Percentiles rank a stretch among this genome's conserved stretches.
These are phyloP conservation scores for Sideroxylon spinosum DNA, from an alignment of 179 eudicot genomes.

Conservation along the genomic window DNA sequence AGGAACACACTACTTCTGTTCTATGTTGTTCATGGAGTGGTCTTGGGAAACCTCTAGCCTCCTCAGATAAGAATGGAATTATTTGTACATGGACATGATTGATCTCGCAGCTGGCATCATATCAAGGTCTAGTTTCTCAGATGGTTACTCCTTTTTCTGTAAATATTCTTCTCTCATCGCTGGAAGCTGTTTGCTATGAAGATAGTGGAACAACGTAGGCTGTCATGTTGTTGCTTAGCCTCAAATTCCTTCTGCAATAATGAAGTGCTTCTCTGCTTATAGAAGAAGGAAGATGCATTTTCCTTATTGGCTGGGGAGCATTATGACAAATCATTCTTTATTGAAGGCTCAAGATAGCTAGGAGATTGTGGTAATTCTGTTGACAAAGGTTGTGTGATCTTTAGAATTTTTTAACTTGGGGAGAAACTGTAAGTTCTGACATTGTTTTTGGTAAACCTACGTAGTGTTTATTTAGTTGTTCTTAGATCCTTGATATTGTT, in stretches of 20 bases:
- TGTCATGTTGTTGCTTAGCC: not conserved
- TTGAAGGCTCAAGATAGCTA: not conserved
- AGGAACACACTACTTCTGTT: conserved; percentile 75
- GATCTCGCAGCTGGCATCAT: not conserved
- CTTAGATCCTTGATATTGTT: too few relatives aligned
- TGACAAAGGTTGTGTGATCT: not conserved
- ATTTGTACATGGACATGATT: conserved; percentile 75
- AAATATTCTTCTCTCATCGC: conserved; percentile 4
- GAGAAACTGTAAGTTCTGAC: not conserved
- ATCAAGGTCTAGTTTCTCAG: too few relatives aligned
- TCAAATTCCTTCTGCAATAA: not conserved
- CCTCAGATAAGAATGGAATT: conserved; percentile 74
- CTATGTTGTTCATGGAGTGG: conserved; percentile 91
- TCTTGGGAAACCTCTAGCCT: conserved; percentile 82
- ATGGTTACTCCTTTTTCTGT: conserved; percentile 2
- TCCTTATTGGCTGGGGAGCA: not conserved
- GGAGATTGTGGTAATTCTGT: not conserved
- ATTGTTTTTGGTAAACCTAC: not conserved
- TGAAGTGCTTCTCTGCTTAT: not conserved
- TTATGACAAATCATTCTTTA: not conserved
- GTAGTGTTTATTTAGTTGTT: too few relatives aligned
- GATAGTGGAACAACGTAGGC: too few relatives aligned
- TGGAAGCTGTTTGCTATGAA: too few relatives aligned
- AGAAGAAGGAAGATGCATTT: not conserved
- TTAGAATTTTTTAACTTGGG: not conserved